Conservation (phyloP, 148 eudicot species). For the Spergularia marina region DNA sequence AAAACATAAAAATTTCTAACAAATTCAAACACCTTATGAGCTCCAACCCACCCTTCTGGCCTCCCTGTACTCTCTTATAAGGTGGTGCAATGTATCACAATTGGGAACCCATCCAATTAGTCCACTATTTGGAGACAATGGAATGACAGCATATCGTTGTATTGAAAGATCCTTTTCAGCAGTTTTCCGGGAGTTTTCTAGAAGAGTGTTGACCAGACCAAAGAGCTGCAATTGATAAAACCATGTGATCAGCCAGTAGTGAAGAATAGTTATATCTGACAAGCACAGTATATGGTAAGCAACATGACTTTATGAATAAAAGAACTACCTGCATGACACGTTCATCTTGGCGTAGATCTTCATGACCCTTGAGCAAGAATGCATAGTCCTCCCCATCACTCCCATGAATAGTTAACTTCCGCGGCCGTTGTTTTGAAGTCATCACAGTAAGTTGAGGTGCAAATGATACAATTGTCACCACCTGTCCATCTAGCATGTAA, state of each 20-base stretch:
- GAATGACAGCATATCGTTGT: conserved; percentile 86
- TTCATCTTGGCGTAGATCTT: conserved; percentile 98
- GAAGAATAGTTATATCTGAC: neutral
- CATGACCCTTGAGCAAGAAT: conserved; percentile 95
- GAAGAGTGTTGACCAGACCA: conserved; percentile 92
- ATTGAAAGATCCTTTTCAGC: conserved; percentile 91
- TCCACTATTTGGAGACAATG: conserved; percentile 96
- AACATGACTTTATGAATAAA: conserved; percentile 3
- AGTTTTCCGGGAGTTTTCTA: conserved; percentile 88
- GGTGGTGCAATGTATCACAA: conserved; percentile 96
- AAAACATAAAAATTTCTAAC: neutral
- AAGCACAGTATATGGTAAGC: neutral
- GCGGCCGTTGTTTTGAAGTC: conserved; percentile 94
- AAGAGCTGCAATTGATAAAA: conserved; percentile 60
- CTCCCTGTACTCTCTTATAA: conserved; percentile 92
- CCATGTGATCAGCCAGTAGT: neutral
- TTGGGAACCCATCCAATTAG: conserved; percentile 98
- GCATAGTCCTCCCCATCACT: conserved; percentile 96
- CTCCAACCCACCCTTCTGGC: conserved; percentile 73
- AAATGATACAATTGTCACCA: conserved; percentile 91
- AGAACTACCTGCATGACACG: conserved; percentile 93
- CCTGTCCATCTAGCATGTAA: conserved; percentile 58
- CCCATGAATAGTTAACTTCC: conserved; percentile 94
- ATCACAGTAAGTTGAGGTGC: conserved; percentile 90
- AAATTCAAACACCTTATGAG: conserved; percentile 10